Percentiles rank a stretch among this genome's conserved stretches.
phyloP scores from a whole-genome alignment of 768 basidiomycete species.

The Mycena leptocephala region DNA sequence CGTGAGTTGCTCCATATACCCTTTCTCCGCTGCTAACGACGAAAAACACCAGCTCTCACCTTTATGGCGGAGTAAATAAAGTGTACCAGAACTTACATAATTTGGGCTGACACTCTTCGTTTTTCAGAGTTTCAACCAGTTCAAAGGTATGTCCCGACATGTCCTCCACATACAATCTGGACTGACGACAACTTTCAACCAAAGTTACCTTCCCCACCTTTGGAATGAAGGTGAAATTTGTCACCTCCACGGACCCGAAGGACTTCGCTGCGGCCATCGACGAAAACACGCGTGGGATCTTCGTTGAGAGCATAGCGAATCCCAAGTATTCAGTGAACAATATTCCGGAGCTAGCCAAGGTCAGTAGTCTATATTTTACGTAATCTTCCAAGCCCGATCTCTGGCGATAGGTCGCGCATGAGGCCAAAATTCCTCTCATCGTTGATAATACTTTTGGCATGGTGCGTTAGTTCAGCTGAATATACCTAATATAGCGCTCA shows the following conservation, averaged over 20 bases:
- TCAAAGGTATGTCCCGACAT: constrained; percentile 63
- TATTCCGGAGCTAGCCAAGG: constrained; percentile 80
- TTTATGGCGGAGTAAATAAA: constrained; percentile 77
- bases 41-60: constrained; percentile 60
- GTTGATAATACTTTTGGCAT: constrained; percentile 89
- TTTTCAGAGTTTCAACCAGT: constrained; percentile 78
- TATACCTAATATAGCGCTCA: neutral
- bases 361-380: constrained; percentile 37
- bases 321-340: constrained; percentile 81
- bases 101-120: neutral
- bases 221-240: constrained; percentile 78
- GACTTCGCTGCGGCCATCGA: constrained; percentile 81
- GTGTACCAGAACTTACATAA: too few relatives aligned
- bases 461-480: constrained; percentile 54
- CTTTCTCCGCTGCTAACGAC: neutral
- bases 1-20: constrained; percentile 57
- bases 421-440: constrained; percentile 80
- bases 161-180: constrained; percentile 25
- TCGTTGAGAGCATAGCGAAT: constrained; percentile 86
- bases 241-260: constrained; percentile 68
- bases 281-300: constrained; percentile 84
- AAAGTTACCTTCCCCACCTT: constrained; percentile 79
- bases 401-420: constrained; percentile 73
- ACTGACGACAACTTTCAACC: neutral
- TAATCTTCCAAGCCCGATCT: neutral